Evolutionary conservation across 306 rosid genomes (phyloP), one percentile per base, ranked within the genome.

Genomic region (Glycine latifolia): DNA sequence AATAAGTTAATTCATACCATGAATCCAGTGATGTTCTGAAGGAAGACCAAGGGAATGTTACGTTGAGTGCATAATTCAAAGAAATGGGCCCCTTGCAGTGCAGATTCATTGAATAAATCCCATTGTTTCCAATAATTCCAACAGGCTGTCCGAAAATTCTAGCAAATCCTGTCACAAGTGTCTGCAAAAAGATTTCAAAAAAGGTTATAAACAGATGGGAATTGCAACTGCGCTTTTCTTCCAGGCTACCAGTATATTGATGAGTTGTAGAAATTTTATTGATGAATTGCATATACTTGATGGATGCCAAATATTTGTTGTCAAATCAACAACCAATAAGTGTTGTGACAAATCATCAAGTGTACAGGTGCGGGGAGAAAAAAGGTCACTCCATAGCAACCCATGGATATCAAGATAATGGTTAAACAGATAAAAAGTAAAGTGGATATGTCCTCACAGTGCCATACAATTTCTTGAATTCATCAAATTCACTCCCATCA

Each of bases 401-500:
- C 41, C 37, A 41, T 12, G 43, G 44, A 77, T 15, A 61, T 55
- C 50, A 75, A 62, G 56, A 43, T 13, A 81, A 52, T 48, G 46
- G 54, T 67, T 69, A 50, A 75, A 78, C 48, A 58, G 12, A 62
- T 75, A 58, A 48, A 61, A 67, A 78, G 82, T 81, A 33, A 70
- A 83, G 84, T 41, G 85, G 85, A 84, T 67, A 88, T 84, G 84
- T 78, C 86, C 97, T 91, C 89, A 95, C 99, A 79, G 93, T 93
- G 88, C 98, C 99, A 89, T 95, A 95, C 86, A 95, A 78, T 90
- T 93, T 95, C 88, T 95, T 95, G 97, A 95, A 95, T 83, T 95
- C 98, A 20, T 95, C 98, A 88, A 95, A 95, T 88, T 95, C 96
- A 69, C 99, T 93, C 87, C 98, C 97, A 75, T 95, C 99, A 16